phyloP scores from a whole-genome alignment of 208 protist species.

The Leishmania amazonensis region DNA sequence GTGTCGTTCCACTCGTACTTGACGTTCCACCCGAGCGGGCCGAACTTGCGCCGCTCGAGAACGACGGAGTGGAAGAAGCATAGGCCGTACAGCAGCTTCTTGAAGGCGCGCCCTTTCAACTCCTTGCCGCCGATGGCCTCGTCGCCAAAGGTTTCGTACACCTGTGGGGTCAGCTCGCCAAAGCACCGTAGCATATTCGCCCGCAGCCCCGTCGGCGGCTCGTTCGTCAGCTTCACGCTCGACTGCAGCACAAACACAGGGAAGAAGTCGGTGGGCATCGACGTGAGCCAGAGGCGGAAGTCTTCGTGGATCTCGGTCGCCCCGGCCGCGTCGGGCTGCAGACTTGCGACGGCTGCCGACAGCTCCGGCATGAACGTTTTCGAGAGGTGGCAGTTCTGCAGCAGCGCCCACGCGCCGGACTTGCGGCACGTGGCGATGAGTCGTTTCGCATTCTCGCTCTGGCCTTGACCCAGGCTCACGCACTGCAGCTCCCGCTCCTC shows the following conservation, averaged over 20 bases:
- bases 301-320: constrained; percentile 65
- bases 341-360: constrained; percentile 88
- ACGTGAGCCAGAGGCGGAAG: constrained; percentile 98
- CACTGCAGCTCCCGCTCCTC: constrained; percentile 81
- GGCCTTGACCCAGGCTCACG: constrained; percentile 97
- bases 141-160: constrained; percentile 74
- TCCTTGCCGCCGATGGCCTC: constrained; percentile 55
- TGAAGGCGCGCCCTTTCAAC: constrained; percentile 83
- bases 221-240: constrained; percentile 98
- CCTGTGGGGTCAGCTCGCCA: constrained; percentile 76
- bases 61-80: constrained; percentile 98
- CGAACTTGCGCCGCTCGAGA: constrained; percentile 96
- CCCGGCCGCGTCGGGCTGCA: constrained; percentile 47
- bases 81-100: constrained; percentile 96
- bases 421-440: constrained; percentile 93
- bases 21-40: constrained; percentile 97
- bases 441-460: constrained; percentile 94
- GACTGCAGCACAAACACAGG: constrained; percentile 97
- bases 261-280: constrained; percentile 98
- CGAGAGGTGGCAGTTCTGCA: constrained; percentile 98
- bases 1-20: constrained; percentile 98
- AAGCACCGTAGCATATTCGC: constrained; percentile 97
- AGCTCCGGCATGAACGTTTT: constrained; percentile 97
- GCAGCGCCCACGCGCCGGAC: constrained; percentile 94
- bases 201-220: constrained; percentile 96